Evolutionary conservation across 2,329 filamentous ascomycete genomes (phyloP).

Genomic region (Dactylella cylindrospora): DNA sequence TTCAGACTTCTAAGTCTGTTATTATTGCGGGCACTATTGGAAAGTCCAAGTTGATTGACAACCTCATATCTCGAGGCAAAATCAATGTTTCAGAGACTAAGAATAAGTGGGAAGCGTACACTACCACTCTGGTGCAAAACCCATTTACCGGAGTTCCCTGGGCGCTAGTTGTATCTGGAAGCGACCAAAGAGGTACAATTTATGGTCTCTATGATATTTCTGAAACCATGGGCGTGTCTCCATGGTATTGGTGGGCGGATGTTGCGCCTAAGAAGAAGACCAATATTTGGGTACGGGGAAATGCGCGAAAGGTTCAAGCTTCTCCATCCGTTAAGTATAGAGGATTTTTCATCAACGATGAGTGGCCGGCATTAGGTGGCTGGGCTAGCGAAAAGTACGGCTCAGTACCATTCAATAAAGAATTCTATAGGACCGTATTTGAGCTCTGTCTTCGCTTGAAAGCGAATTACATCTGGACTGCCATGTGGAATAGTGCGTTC

Average conservation of each 20-base stretch:
- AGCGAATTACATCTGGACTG: constrained; percentile 75
- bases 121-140: constrained; percentile 60
- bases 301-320: too few relatives aligned
- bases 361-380: constrained; percentile 66
- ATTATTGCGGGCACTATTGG: constrained; percentile 70
- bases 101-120: constrained; percentile 70
- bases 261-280: too few relatives aligned
- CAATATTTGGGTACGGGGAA: too few relatives aligned
- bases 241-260: too few relatives aligned
- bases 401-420: constrained; percentile 57
- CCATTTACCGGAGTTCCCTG: constrained; percentile 58
- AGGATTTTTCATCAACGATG: constrained; percentile 72
- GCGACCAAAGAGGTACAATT: too few relatives aligned
- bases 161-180: too few relatives aligned
- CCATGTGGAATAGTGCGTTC: constrained; percentile 70
- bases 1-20: constrained; percentile 54
- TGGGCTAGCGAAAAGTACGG: constrained; percentile 61
- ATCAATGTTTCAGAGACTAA: constrained; percentile 61
- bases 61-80: constrained; percentile 59
- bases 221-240: too few relatives aligned
- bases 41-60: constrained; percentile 63
- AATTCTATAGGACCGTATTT: constrained; percentile 70
- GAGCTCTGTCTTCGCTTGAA: constrained; percentile 69
- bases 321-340: too few relatives aligned
- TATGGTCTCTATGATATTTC: too few relatives aligned